Evolutionary conservation across 2,329 filamentous ascomycete species (phyloP), one percentile per base, ranked within the genome.

Genomic region (Nectriaceae sp.): DNA sequence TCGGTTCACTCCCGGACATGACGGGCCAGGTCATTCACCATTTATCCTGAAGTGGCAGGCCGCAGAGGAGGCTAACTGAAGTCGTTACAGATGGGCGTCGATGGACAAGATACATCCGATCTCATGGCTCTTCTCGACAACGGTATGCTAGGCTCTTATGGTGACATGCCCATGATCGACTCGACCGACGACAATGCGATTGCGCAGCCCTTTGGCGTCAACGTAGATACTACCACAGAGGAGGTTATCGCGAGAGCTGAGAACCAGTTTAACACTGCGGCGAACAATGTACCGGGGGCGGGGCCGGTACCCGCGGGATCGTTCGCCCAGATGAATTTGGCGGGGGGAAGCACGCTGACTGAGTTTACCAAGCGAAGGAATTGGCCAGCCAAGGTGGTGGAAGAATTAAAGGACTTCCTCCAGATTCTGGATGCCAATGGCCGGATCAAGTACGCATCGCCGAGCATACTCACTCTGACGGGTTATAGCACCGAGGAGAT

Each of bases 331-430:
- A 56, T 62, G 52, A 59, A 59, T 52, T 50, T 67, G 20, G 62
- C 67, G 20, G 65, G 64, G 52, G 67, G 67, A 46, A 78, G 67
- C 61, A 76, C 75, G 15, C 61, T 83, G 54, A 82, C 78, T 51
- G 79, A 83, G 63, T 83, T 83, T 52, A 83, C 79, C 38, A 83
- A 83, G 67, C 71, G 80, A 59, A 73, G 78, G 50, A 82, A 94
- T 65, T 97, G 93, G 93, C 88, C 90, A 15, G 89, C 92, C 66
- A 87, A 89, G 56, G 87, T 96, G 11, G 82, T 97, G 20, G 89
- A 95, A 68, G 92, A 96, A 75, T 76, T 97, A 59, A 89, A 87
- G 65, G 93, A 97, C 69, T 83, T 97, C 59, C 72, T 96, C 46
- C 86, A 96, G 65, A 91, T 97, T 50, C 80, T 97, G 43, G 91